These are phyloP conservation scores for Russula earlei DNA, from an alignment of 768 basidiomycete genomes.

Conservation along the genomic window DNA sequence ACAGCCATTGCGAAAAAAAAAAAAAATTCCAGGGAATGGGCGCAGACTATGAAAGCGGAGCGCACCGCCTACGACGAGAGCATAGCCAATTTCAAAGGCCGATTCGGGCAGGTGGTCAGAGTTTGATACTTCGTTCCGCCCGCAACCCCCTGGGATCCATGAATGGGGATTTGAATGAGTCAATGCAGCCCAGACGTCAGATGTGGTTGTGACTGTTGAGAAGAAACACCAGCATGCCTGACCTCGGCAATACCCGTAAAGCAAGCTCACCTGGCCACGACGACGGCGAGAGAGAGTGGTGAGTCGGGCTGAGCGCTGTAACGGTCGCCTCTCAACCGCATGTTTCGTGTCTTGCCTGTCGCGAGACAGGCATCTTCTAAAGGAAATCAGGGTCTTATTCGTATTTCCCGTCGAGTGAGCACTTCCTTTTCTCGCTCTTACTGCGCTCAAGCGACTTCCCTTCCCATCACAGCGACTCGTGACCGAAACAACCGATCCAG, in stretches of 20 bases:
- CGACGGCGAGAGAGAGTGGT: too few relatives aligned
- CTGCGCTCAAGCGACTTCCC: conserved; percentile 1
- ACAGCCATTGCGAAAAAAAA: not conserved
- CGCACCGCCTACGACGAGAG: not conserved
- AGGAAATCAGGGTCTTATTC: conserved; percentile 38
- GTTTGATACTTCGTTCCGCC: too few relatives aligned
- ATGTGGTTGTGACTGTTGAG: too few relatives aligned
- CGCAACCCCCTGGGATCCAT: not conserved
- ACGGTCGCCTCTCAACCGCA: conserved; percentile 21
- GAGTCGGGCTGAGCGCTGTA: too few relatives aligned
- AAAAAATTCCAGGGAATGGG: not conserved
- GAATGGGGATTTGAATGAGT: not conserved
- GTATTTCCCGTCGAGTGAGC: conserved; percentile 53
- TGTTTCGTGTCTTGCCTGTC: conserved; percentile 49
- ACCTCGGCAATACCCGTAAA: too few relatives aligned
- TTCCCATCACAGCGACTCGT: conserved; percentile 42
- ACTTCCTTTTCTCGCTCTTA: conserved; percentile 1
- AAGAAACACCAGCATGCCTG: too few relatives aligned
- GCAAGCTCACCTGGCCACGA: too few relatives aligned
- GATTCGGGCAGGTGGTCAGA: not conserved
- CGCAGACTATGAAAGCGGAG: not conserved
- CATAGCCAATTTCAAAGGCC: not conserved
- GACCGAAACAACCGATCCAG: conserved; percentile 35
- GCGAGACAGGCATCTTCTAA: conserved; percentile 39
- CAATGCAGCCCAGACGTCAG: too few relatives aligned